Base-by-base conservation (phyloP, 257 asterid species). In the Primulina tabacum region DNA sequence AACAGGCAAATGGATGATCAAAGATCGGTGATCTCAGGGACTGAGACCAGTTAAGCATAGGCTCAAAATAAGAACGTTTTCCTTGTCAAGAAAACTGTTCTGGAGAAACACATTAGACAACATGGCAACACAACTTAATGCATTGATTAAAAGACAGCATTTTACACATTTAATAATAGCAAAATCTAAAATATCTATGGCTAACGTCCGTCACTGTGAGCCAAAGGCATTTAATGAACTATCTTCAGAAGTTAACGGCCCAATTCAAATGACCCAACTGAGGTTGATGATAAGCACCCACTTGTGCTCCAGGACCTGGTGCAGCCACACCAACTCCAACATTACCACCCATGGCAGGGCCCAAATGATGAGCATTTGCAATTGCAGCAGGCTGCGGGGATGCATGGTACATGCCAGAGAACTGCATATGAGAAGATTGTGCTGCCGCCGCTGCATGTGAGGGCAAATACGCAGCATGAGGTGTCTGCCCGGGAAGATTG, bases 401-500 rank as follows among this genome's bases (percentile, higher is more conserved):
- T 53, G 88, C 83, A 77, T 90, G 97, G 76, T 89, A 91, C 86
- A 92, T 75, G 69, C 92, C 96, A 11, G 89, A 85, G 69, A 84
- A 90, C 83, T 91, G 97, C 99, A 94, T 88, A 33, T 94, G 96
- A 37, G 97, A 87, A 29, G 97, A 90, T 58, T 89, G 99, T 10
- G 93, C 87, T 4, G 86, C 95, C 8, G 87, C 90, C 0, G 87
- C 90, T 3, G 92, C 86, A 28, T 89, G 97, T 63, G 99, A 85
- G 20, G 97, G 83, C 84, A 90, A 60, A 71, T 89, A 94, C 33
- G 95, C 82, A 59, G 91, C 87, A 75, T 87, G 99, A 38, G 95
- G 95, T 12, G 88, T 77, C 83, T 87, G 99, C 69, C 91, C 96
- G 11, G 95, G 74, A 89, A 94, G 84, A 87, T 85, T 89, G 85